Conservation (phyloP, 176 grass and related monocot species). For the Aegilops bicornis region DNA sequence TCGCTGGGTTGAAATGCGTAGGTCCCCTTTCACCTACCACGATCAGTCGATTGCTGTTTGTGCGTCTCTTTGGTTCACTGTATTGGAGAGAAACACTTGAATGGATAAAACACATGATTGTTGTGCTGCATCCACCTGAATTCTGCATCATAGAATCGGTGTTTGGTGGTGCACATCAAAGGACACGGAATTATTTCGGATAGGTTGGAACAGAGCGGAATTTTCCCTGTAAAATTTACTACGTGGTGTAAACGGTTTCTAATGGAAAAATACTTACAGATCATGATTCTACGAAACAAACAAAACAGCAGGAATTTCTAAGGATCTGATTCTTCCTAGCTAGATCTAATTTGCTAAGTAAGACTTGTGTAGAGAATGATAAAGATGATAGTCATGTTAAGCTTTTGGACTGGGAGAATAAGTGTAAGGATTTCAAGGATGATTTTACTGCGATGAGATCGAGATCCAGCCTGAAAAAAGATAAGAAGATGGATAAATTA, state of each 20-base stretch:
- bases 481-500: too few species aligned
- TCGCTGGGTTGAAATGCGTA: background rate
- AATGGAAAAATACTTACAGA: background rate
- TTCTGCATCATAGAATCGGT: background rate
- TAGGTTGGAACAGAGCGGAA: background rate
- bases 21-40: background rate
- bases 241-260: background rate
- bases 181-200: background rate
- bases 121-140: background rate
- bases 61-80: background rate
- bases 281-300: too few species aligned
- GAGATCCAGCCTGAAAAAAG: too few species aligned
- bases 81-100: background rate
- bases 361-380: too few species aligned
- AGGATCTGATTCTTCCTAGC: too few species aligned
- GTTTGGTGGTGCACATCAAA: background rate
- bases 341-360: too few species aligned
- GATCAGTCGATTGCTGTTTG: background rate
- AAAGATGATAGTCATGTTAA: too few species aligned
- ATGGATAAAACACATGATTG: background rate
- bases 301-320: too few species aligned
- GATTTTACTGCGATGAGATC: too few species aligned
- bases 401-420: too few species aligned
- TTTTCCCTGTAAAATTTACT: background rate
- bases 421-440: too few species aligned